phyloP scores from a whole-genome alignment of 306 rosid species.

The Sicyos edulis region DNA sequence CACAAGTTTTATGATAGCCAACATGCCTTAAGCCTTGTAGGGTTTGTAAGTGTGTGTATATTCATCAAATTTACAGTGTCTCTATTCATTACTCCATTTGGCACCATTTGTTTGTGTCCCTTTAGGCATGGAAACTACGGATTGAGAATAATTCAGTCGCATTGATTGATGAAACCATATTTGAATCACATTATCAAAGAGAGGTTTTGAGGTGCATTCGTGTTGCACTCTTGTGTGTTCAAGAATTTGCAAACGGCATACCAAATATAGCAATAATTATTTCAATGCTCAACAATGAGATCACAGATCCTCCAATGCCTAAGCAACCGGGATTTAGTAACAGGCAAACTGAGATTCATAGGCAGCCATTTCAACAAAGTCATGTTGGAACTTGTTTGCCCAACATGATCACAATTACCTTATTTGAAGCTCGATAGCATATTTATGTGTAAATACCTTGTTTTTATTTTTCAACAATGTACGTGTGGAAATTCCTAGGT shows the following conservation, averaged over 20 bases:
- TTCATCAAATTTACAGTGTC: background rate
- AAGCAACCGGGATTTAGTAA: conserved; percentile 25
- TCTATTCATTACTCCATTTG: too few relatives aligned
- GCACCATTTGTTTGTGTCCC: background rate
- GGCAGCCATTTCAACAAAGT: background rate
- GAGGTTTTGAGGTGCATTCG: conserved; percentile 25
- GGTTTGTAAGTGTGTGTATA: conserved; percentile 18
- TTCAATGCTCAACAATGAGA: conserved; percentile 24
- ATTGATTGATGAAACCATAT: conserved; percentile 13
- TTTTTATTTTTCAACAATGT: too few relatives aligned
- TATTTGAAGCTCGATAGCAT: conserved; percentile 20
- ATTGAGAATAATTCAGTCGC: conserved; percentile 8
- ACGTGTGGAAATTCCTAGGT: too few relatives aligned
- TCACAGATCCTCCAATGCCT: conserved; percentile 22
- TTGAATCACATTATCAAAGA: background rate
- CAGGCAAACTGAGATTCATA: background rate
- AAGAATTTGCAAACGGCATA: conserved; percentile 24
- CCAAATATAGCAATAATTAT: conserved; percentile 28
- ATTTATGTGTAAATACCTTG: background rate
- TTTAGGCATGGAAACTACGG: conserved; percentile 26
- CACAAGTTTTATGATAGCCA: conserved; percentile 17
- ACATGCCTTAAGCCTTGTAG: conserved; percentile 22
- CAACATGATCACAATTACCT: conserved; percentile 17
- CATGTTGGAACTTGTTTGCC: background rate
- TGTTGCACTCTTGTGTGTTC: conserved; percentile 28